phyloP scores from a whole-genome alignment of 2,329 filamentous ascomycete genomes.

The Tolypocladium album region DNA sequence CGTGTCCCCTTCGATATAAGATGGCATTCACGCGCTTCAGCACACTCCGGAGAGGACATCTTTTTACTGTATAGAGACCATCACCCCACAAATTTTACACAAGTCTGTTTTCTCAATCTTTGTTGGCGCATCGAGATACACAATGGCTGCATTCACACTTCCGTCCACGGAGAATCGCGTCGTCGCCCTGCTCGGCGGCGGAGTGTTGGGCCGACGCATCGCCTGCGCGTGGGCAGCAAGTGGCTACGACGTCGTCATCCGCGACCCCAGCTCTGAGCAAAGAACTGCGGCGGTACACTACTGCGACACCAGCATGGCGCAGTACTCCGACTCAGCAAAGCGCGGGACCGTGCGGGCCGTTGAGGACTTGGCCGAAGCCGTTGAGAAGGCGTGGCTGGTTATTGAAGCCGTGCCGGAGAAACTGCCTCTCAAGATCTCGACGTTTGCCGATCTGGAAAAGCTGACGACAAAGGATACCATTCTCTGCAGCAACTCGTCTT shows the following conservation, averaged over 20 bases:
- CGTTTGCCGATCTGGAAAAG: conserved; percentile 34
- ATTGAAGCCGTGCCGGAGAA: conserved; percentile 42
- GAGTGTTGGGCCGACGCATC: conserved; percentile 31
- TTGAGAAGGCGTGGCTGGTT: conserved; percentile 39
- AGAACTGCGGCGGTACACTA: conserved; percentile 26
- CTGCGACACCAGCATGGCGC: conserved; percentile 22
- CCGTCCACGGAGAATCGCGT: conserved; percentile 4
- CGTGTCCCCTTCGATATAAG: background rate
- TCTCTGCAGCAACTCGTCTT: conserved; percentile 39
- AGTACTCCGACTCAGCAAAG: conserved; percentile 12
- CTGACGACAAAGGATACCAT: conserved; percentile 33
- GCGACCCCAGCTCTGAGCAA: conserved; percentile 27
- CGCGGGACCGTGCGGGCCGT: conserved; percentile 19
- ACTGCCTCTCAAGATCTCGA: conserved; percentile 34
- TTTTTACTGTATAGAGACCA: background rate
- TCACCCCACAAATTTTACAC: background rate
- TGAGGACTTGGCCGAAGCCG: conserved; percentile 25
- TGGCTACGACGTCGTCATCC: conserved; percentile 30
- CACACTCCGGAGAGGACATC: no score
- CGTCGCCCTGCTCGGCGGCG: conserved; percentile 28
- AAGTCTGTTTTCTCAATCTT: no score
- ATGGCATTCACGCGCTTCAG: background rate
- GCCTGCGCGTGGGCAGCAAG: conserved; percentile 26
- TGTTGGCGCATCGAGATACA: background rate
- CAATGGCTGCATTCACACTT: background rate